Percentiles rank a stretch among this genome's conserved stretches.
These are phyloP conservation scores for Pseudocercospora musae DNA, from an alignment of 2,329 filamentous ascomycete genomes.

Conservation along the genomic window DNA sequence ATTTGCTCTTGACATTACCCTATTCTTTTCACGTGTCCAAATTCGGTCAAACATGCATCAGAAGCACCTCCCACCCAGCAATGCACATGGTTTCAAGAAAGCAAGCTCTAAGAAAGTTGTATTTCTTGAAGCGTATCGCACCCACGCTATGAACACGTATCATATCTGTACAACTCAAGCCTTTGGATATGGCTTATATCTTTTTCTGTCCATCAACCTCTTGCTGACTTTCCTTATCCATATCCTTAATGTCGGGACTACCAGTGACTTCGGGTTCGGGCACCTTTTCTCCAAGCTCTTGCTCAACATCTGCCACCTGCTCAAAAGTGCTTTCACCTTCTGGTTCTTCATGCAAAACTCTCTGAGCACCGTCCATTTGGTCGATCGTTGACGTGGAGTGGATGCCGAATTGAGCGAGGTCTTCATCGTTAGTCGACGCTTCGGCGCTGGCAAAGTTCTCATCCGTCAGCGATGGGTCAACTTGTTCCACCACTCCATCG, in stretches of 20 bases:
- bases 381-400: background rate
- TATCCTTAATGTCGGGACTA: background rate
- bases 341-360: background rate
- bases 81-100: no score
- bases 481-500: background rate
- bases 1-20: background rate
- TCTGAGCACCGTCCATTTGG: background rate
- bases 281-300: slow-evolving; percentile 20
- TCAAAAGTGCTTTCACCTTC: slow-evolving; percentile 9
- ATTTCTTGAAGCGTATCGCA: background rate
- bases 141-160: background rate
- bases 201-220: background rate
- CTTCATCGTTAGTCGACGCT: slow-evolving; percentile 4
- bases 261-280: slow-evolving; percentile 1
- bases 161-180: background rate
- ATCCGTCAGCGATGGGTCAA: slow-evolving; percentile 15
- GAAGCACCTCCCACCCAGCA: no score
- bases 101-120: no score
- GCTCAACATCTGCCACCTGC: slow-evolving; percentile 16
- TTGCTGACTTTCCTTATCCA: background rate
- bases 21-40: background rate
- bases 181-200: background rate
- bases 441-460: slow-evolving; percentile 5
- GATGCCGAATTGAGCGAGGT: slow-evolving; percentile 19
- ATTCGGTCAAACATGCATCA: no score